Evolutionary conservation across 192 early-diverging fungal species (phyloP).

Genomic region (Phycomyces nitens): DNA sequence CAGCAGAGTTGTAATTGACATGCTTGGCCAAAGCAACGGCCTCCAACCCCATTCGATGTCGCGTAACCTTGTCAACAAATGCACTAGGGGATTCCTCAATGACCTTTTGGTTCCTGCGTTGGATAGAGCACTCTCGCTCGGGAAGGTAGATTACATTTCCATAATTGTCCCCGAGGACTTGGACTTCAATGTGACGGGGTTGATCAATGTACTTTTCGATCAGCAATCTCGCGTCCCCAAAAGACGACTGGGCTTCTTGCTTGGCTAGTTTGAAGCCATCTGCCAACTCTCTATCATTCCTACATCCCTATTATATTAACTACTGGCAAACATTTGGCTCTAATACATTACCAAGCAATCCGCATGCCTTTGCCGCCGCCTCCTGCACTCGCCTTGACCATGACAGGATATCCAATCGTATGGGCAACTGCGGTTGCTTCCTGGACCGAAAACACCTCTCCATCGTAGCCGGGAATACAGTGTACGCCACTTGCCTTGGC

Average conservation of each 20-base stretch:
- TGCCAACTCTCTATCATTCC: slow-evolving; percentile 55
- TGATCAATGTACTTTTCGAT: slow-evolving; percentile 92
- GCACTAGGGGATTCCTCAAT: slow-evolving; percentile 84
- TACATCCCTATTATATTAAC: too few species aligned
- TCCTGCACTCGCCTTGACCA: slow-evolving; percentile 81
- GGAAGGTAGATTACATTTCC: slow-evolving; percentile 82
- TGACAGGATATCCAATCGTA: slow-evolving; percentile 75
- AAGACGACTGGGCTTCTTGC: slow-evolving; percentile 76
- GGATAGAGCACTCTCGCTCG: slow-evolving; percentile 87
- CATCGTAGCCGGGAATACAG: slow-evolving; percentile 86
- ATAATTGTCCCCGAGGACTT: slow-evolving; percentile 64
- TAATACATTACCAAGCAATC: slow-evolving; percentile 60
- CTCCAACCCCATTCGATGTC: slow-evolving; percentile 75
- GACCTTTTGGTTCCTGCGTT: slow-evolving; percentile 79
- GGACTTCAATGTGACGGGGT: slow-evolving; percentile 76
- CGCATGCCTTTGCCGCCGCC: slow-evolving; percentile 87
- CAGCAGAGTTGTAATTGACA: slow-evolving; percentile 73
- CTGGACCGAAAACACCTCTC: slow-evolving; percentile 66
- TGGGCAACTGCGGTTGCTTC: slow-evolving; percentile 72
- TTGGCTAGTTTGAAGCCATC: slow-evolving; percentile 79
- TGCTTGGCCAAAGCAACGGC: slow-evolving; percentile 69
- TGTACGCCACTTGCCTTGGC: slow-evolving; percentile 69
- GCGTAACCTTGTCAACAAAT: slow-evolving; percentile 57
- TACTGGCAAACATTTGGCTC: too few species aligned
- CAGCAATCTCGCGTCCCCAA: slow-evolving; percentile 86